phyloP scores from a whole-genome alignment of 2,329 filamentous ascomycete genomes.

The Penicillium polonicum region DNA sequence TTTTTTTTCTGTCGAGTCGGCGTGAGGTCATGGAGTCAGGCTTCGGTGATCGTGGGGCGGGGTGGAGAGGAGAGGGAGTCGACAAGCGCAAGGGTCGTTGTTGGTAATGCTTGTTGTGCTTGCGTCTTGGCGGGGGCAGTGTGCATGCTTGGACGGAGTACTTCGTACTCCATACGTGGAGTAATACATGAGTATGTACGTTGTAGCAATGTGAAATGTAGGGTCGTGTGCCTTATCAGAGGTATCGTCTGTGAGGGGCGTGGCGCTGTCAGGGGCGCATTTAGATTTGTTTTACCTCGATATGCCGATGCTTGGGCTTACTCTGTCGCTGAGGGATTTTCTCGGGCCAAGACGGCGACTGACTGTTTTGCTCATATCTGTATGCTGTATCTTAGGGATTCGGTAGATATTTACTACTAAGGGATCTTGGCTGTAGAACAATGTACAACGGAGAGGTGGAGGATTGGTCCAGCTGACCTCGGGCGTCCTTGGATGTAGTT shows the following conservation, averaged over 20 bases:
- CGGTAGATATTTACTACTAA: constrained; percentile 4
- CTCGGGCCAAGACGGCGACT: neutral
- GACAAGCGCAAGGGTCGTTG: constrained; percentile 12
- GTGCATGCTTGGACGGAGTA: constrained; percentile 7
- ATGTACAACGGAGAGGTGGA: neutral
- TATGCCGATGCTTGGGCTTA: neutral
- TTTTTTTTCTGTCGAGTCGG: neutral
- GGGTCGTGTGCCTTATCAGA: neutral
- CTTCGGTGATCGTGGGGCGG: constrained; percentile 11
- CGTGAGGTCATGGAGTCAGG: neutral
- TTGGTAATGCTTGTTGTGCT: constrained; percentile 10
- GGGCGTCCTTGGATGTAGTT: neutral
- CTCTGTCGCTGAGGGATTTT: neutral
- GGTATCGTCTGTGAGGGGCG: neutral
- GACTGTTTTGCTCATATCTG: neutral
- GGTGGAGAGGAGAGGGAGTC: constrained; percentile 10
- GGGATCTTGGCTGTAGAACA: constrained; percentile 10
- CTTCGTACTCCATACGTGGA: neutral
- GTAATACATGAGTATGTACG: neutral
- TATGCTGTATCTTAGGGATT: neutral
- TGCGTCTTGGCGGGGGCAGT: constrained; percentile 21
- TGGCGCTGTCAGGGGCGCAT: constrained; percentile 1
- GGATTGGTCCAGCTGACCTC: neutral
- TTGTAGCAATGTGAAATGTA: neutral
- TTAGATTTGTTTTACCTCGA: neutral